phyloP scores from a whole-genome alignment of 2,329 filamentous ascomycete genomes.

The Emericellopsis cladophorae region DNA sequence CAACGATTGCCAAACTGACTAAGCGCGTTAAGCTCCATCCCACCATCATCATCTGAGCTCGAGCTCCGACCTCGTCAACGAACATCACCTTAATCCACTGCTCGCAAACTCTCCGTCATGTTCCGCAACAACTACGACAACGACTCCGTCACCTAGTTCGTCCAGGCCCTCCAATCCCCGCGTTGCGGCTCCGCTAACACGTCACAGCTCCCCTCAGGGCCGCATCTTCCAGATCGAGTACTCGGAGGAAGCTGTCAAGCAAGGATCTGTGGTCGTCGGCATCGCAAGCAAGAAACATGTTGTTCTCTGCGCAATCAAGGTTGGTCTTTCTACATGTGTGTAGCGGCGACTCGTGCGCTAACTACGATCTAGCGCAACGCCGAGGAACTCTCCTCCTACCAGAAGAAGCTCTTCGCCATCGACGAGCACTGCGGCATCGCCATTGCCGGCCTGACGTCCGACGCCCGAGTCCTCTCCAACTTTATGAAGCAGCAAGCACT shows the following conservation, averaged over 20 bases:
- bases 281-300: conserved; percentile 97
- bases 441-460: conserved; percentile 91
- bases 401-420: conserved; percentile 97
- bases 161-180: conserved; percentile 5
- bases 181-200: conserved; percentile 11
- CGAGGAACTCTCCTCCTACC: conserved; percentile 98
- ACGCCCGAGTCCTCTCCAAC: conserved; percentile 97
- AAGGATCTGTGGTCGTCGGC: conserved; percentile 94
- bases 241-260: conserved; percentile 96
- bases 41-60: too few species aligned
- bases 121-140: conserved; percentile 99
- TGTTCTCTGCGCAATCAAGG: conserved; percentile 93
- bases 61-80: conserved; percentile 4
- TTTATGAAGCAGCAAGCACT: conserved; percentile 99
- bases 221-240: conserved; percentile 99
- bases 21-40: too few species aligned
- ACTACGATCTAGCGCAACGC: conserved; percentile 64
- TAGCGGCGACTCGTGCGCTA: conserved; percentile 2
- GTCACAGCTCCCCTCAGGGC: conserved; percentile 81
- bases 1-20: neutral
- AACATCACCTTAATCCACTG: neutral
- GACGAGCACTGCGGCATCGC: conserved; percentile 93
- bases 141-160: conserved; percentile 94
- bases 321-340: conserved; percentile 21
- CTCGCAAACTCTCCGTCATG: conserved; percentile 45